Base-by-base conservation (phyloP, 768 basidiomycete species). In the Mycena latifolia region DNA sequence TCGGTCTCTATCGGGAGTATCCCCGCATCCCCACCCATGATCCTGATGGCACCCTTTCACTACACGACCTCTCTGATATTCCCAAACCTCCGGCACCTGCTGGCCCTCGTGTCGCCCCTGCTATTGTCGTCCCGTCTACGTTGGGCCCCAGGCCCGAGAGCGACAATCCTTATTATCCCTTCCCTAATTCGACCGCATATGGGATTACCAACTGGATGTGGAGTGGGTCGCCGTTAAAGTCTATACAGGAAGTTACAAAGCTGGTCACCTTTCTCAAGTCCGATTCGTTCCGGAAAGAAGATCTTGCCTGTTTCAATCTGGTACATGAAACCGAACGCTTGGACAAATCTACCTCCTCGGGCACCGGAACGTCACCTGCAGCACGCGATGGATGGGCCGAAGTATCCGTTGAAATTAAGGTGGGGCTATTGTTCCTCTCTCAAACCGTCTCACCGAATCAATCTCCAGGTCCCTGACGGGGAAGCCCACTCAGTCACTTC, bases 401-500 rank as follows among this genome's bases (percentile, higher is more conserved):
- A 24, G 28, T 47, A 2, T 27, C n/a, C 22, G 65, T 63, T 46
- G 31, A 14, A 45, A 76, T 53, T 12, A 41, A 18, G 52, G 68
- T 61, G 28, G 2, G 37, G n/a, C n/a, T n/a, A n/a, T n/a, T n/a
- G n/a, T n/a, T n/a, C n/a, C n/a, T n/a, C n/a, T n/a, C n/a, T n/a
- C n/a, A n/a, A n/a, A n/a, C n/a, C n/a, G n/a, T n/a, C n/a, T n/a
- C n/a, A n/a, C n/a, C n/a, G n/a, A n/a, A n/a, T n/a, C 39, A 7
- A 45, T 35, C 4, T 37, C n/a, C 14, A 55, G 39, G 55, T 78
- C 11, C 75, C 74, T 0, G 74, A 75, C 8, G 24, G 37, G 56
- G 69, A 8, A 29, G 69, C 9, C 54, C 74, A 0, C 1, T 73
- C 20, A 66, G 72, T 39, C 64, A 70, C 14, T 48, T 29, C 37